These are phyloP conservation scores for Ustilago hordei DNA, from an alignment of 1,284 basidiomycete species.

Conservation along the genomic window DNA sequence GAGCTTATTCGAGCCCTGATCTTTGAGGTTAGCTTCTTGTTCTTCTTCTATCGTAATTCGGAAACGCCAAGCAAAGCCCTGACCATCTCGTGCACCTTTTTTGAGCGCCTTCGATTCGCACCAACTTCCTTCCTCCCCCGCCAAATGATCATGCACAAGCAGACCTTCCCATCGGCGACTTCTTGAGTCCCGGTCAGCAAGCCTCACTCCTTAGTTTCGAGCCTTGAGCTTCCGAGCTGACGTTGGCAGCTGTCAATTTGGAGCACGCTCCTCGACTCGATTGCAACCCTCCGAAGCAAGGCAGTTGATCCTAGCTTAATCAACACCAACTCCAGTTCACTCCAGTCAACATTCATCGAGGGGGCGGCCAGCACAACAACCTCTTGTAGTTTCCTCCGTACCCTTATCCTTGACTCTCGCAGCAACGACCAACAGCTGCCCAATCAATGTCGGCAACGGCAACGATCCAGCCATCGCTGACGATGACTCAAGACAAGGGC, in stretches of 20 bases:
- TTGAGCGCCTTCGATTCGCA: constrained; percentile 10
- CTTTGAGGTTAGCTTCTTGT: not conserved
- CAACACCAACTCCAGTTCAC: no score
- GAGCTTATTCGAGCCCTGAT: not conserved
- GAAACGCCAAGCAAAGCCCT: constrained; percentile 13
- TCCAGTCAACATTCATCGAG: no score
- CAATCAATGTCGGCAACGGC: constrained; percentile 13
- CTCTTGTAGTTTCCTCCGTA: no score
- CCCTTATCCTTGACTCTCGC: not conserved
- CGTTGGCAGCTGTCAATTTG: not conserved
- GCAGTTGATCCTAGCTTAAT: no score
- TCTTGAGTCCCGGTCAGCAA: not conserved
- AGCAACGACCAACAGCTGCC: not conserved
- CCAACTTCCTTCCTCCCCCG: not conserved
- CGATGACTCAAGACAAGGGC: constrained; percentile 18
- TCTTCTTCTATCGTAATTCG: not conserved
- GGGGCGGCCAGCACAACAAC: no score
- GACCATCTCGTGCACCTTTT: constrained; percentile 1
- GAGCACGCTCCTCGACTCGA: not conserved
- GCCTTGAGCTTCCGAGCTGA: not conserved
- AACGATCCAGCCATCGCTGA: constrained; percentile 1
- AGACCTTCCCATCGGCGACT: not conserved
- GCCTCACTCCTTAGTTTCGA: not conserved
- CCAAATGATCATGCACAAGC: constrained; percentile 8
- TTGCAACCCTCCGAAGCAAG: not conserved